phyloP scores from a whole-genome alignment of 2,329 filamentous ascomycete genomes.

The Waltergamsia citrina region DNA sequence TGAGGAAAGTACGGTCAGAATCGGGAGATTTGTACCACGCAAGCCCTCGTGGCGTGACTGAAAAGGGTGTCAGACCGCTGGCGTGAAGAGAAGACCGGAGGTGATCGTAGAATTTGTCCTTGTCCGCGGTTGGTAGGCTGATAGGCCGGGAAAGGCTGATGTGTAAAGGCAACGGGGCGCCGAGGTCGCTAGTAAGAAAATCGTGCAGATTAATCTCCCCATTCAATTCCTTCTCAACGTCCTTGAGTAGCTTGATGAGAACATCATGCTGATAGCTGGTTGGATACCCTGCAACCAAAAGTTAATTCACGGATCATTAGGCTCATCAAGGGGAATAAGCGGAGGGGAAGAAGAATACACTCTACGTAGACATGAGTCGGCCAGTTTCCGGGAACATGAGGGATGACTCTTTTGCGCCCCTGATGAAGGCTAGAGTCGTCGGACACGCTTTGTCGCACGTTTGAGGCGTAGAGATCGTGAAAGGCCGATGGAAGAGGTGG shows the following conservation, averaged over 20 bases:
- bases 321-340: neutral
- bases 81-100: neutral
- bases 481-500: slow-evolving; percentile 75
- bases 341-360: slow-evolving; percentile 48
- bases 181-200: slow-evolving; percentile 70
- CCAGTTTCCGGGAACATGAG: slow-evolving; percentile 86
- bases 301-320: slow-evolving; percentile 11
- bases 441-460: slow-evolving; percentile 62
- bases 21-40: slow-evolving; percentile 43
- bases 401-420: slow-evolving; percentile 71
- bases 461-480: slow-evolving; percentile 82
- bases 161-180: slow-evolving; percentile 71
- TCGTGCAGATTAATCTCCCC: slow-evolving; percentile 43
- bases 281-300: slow-evolving; percentile 41
- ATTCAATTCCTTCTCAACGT: slow-evolving; percentile 21
- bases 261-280: slow-evolving; percentile 31
- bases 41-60: slow-evolving; percentile 23
- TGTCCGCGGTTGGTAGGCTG: slow-evolving; percentile 43
- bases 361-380: slow-evolving; percentile 87
- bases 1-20: slow-evolving; percentile 73
- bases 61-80: neutral
- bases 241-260: slow-evolving; percentile 32
- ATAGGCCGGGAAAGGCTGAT: slow-evolving; percentile 83
- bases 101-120: slow-evolving; percentile 1
- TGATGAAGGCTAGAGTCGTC: slow-evolving; percentile 83